Evolutionary conservation across 768 basidiomycete genomes (phyloP), one percentile per base, ranked within the genome.

Genomic region (Leccinum aurantiacum): DNA sequence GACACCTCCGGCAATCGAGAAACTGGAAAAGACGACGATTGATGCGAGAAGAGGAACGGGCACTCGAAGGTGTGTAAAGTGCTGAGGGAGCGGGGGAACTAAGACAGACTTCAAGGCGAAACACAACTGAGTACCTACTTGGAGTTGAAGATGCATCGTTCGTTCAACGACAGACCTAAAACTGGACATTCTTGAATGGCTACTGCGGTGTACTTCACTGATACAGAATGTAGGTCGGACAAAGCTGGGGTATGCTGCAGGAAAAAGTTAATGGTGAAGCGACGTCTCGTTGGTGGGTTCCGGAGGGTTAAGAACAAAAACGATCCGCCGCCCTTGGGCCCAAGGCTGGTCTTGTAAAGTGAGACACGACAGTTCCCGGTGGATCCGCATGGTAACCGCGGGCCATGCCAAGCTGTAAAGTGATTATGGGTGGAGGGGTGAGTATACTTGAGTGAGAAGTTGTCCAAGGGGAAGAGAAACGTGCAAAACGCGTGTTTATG

Each of bases 81-180:
- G 56, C 64, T 61, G 9, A 56, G 35, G 27, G 15, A 29, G 37
- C 25, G 14, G 8, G 31, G 1, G 8, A 15, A 33, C 35, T 17
- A 46, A n/a, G 13, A 5, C 17, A 15, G 33, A 35, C 15, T 24
- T 24, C 13, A 13, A 17, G 37, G n/a, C 3, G 22, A 63, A 15
- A 8, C 19, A 41, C n/a, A 11, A n/a, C 10, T 38, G 6, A 17
- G 22, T n/a, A n/a, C 58, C 50, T 24, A 61, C 68, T 53, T 63
- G 61, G 1, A 59, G 11, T n/a, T 53, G 63, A 44, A 58, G 46
- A 19, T 54, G 57, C 19, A 60, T 3, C 11, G 53, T 54, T 35
- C 49, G 58, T 27, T 62, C 68, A 19, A 68, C 47, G 44, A 61
- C 49, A 25, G 58, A 57, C 27, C 56, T 46, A 27, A 65, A n/a